Evolutionary conservation across 768 basidiomycete genomes (phyloP).

Genomic region (Inosperma sp.): DNA sequence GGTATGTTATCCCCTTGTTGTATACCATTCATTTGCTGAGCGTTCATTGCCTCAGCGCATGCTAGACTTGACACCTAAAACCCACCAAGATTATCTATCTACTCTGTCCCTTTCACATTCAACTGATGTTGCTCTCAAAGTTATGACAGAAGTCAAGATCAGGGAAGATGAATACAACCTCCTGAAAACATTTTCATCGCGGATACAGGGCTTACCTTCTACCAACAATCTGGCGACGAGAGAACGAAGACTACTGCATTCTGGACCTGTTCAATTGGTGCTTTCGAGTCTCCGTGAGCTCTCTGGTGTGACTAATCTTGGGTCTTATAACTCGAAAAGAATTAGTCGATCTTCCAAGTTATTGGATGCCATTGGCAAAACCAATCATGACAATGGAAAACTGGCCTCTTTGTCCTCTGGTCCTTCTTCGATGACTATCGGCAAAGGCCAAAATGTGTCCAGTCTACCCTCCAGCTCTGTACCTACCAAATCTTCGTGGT

Average conservation of each 20-base stretch:
- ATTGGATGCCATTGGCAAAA: slow-evolving; percentile 42
- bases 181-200: slow-evolving; percentile 54
- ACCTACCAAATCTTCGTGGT: slow-evolving; percentile 24
- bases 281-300: slow-evolving; percentile 24
- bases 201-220: slow-evolving; percentile 57
- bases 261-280: slow-evolving; percentile 54
- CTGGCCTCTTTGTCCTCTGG: slow-evolving; percentile 25
- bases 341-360: slow-evolving; percentile 30
- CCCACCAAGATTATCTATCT: slow-evolving; percentile 66
- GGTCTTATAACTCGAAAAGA: slow-evolving; percentile 10
- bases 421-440: slow-evolving; percentile 8
- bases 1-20: slow-evolving; percentile 40
- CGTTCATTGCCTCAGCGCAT: slow-evolving; percentile 47
- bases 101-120: slow-evolving; percentile 62
- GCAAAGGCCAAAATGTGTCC: slow-evolving; percentile 1
- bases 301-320: slow-evolving; percentile 1
- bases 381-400: slow-evolving; percentile 35
- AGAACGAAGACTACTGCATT: slow-evolving; percentile 69
- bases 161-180: slow-evolving; percentile 85
- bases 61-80: slow-evolving; percentile 60
- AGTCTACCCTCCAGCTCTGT: slow-evolving; percentile 12
- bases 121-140: slow-evolving; percentile 66
- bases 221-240: slow-evolving; percentile 55
- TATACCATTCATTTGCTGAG: slow-evolving; percentile 5
- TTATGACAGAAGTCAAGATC: slow-evolving; percentile 79